Evolutionary conservation across 345 rosid species (phyloP).

Genomic region (Eucalyptus leucophloia): DNA sequence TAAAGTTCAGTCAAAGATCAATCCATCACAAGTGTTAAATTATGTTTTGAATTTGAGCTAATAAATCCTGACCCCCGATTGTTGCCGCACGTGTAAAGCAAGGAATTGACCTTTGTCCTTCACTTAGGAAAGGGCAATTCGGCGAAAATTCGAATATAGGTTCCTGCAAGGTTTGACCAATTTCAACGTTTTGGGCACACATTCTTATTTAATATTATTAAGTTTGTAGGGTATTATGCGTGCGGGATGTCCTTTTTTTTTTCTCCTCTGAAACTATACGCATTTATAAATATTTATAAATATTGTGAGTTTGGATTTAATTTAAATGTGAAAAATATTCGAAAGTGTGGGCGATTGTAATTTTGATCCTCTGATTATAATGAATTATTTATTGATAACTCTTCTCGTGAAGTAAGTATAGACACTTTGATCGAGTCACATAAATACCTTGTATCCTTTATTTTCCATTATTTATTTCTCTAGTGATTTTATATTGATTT

Average conservation of each 20-base stretch:
- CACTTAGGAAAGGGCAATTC: neutral
- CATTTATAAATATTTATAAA: no score
- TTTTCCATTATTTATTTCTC: no score
- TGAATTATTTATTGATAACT: neutral
- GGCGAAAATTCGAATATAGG: neutral
- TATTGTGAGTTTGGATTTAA: no score
- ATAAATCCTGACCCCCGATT: neutral
- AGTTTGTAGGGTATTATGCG: neutral
- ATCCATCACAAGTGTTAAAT: neutral
- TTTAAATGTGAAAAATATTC: no score
- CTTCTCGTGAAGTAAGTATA: no score
- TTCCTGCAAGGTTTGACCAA: neutral
- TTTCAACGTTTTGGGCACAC: neutral
- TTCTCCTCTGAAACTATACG: no score
- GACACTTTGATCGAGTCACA: neutral
- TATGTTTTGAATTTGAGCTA: neutral
- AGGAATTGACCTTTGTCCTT: neutral
- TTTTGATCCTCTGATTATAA: fast-evolving
- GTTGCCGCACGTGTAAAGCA: neutral
- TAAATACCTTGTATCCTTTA: no score
- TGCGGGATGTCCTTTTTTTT: neutral
- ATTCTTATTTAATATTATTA: neutral
- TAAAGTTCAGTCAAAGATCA: neutral
- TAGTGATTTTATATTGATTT: no score
- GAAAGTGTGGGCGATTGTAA: no score